These are phyloP conservation scores for Colletotrichum sp. DNA, from an alignment of 2,329 filamentous ascomycete species.

Conservation along the genomic window DNA sequence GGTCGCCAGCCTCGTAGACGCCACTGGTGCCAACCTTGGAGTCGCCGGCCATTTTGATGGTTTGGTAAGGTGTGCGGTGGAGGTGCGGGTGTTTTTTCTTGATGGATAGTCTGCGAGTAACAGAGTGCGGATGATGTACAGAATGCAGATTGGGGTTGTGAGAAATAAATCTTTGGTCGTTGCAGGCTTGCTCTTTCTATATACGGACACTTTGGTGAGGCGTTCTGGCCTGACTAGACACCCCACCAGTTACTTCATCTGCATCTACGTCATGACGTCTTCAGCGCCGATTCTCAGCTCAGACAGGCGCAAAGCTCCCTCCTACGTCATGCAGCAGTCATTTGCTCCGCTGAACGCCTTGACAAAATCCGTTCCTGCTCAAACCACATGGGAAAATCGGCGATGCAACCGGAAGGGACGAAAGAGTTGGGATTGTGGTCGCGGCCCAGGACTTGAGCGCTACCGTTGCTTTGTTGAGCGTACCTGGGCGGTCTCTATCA, in stretches of 20 bases:
- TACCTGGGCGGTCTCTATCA: background rate
- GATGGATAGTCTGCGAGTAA: background rate
- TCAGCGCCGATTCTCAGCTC: conserved; percentile 14
- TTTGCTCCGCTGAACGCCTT: conserved; percentile 12
- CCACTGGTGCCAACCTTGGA: conserved; percentile 70
- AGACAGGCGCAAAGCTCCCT: conserved; percentile 1
- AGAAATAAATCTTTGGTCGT: too few relatives aligned
- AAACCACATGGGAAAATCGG: conserved; percentile 8
- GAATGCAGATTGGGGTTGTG: background rate
- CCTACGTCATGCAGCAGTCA: conserved; percentile 16
- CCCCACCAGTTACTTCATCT: background rate
- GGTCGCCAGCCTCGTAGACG: conserved; percentile 80
- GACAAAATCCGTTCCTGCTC: background rate
- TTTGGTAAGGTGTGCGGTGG: background rate
- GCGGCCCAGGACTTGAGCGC: background rate
- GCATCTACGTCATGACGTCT: conserved; percentile 17
- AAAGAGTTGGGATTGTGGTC: background rate
- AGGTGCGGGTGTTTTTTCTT: background rate
- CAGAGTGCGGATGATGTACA: background rate
- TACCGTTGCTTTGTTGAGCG: background rate
- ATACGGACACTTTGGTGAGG: background rate
- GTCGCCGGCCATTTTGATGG: conserved; percentile 38
- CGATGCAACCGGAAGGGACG: background rate
- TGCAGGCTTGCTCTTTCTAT: background rate
- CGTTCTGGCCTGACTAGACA: background rate